Conservation (phyloP, 805 yeast species). For the Ogataea chonburiensis region DNA sequence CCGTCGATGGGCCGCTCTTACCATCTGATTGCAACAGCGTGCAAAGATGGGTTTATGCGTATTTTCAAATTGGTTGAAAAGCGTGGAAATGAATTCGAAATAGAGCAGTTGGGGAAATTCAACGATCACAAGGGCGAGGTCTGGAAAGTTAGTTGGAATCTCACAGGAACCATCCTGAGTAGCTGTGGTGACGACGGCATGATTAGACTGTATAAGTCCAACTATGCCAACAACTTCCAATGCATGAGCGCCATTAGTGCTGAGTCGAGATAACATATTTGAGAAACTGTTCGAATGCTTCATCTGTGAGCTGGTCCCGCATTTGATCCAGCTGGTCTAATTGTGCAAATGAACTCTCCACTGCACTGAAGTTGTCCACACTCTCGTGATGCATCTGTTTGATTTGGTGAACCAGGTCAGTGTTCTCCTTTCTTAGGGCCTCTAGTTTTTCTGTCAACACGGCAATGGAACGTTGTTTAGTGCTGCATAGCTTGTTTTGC, state of each 20-base stretch:
- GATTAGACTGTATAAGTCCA: constrained; percentile 87
- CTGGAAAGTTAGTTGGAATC: constrained; percentile 95
- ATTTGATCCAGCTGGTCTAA: constrained; percentile 18
- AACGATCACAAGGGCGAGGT: constrained; percentile 52
- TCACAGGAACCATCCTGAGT: constrained; percentile 88
- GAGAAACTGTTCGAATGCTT: constrained; percentile 19
- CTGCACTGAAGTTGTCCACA: constrained; percentile 8
- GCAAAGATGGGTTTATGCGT: constrained; percentile 90
- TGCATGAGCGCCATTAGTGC: constrained; percentile 85
- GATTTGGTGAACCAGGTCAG: constrained; percentile 13
- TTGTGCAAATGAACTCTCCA: constrained; percentile 12
- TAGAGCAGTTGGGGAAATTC: constrained; percentile 29
- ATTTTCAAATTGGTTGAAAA: constrained; percentile 70
- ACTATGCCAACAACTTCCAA: constrained; percentile 81
- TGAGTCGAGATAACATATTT: constrained; percentile 33
- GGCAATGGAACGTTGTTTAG: constrained; percentile 17
- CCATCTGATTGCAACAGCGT: constrained; percentile 90
- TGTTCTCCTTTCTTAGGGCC: constrained; percentile 16
- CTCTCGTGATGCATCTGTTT: constrained; percentile 11
- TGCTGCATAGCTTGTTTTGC: constrained; percentile 16
- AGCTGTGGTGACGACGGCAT: constrained; percentile 96
- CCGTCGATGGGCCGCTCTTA: constrained; percentile 91
- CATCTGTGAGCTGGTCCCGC: constrained; percentile 18
- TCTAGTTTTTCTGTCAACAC: constrained; percentile 18
- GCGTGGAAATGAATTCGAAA: constrained; percentile 19